Percentiles rank a stretch among this genome's conserved stretches.
phyloP scores from a whole-genome alignment of 441 rosid genomes.

The Pelargonium myrrhifolium region DNA sequence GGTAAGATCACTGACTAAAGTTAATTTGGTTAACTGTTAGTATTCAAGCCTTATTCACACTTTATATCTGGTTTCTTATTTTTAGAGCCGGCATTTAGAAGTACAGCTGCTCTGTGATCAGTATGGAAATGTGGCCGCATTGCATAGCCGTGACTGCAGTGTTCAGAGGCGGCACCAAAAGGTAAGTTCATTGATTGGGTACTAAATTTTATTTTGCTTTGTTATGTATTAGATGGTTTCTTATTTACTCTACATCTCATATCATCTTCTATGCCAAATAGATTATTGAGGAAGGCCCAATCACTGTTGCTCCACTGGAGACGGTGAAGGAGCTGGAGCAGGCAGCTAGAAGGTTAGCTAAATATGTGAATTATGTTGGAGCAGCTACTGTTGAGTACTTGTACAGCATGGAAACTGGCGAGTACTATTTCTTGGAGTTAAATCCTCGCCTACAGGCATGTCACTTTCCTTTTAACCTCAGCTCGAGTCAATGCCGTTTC shows the following conservation, averaged over 20 bases:
- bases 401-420: constrained; percentile 95
- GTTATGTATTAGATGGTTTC: background rate
- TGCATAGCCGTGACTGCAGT: constrained; percentile 99
- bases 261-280: background rate
- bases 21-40: background rate
- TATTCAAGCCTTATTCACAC: background rate
- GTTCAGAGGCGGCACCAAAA: constrained; percentile 99
- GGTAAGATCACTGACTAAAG: background rate
- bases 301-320: constrained; percentile 80
- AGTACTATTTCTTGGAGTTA: constrained; percentile 95
- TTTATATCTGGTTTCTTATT: background rate
- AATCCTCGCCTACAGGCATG: constrained; percentile 96
- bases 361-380: constrained; percentile 85
- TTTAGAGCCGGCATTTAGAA: constrained; percentile 91
- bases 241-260: background rate
- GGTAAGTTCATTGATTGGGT: background rate
- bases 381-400: constrained; percentile 99
- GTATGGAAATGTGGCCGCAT: constrained; percentile 92
- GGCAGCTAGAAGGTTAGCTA: constrained; percentile 96
- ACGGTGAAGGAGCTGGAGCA: constrained; percentile 88
- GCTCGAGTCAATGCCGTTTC: constrained; percentile 14
- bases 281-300: constrained; percentile 99
- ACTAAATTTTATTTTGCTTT: background rate
- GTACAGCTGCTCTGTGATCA: constrained; percentile 97
- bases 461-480: constrained; percentile 17